A percentile compares a stretch with the other conserved stretches of the same genome.
phyloP scores from a whole-genome alignment of 768 basidiomycete species.

The Lentinula edodes region DNA sequence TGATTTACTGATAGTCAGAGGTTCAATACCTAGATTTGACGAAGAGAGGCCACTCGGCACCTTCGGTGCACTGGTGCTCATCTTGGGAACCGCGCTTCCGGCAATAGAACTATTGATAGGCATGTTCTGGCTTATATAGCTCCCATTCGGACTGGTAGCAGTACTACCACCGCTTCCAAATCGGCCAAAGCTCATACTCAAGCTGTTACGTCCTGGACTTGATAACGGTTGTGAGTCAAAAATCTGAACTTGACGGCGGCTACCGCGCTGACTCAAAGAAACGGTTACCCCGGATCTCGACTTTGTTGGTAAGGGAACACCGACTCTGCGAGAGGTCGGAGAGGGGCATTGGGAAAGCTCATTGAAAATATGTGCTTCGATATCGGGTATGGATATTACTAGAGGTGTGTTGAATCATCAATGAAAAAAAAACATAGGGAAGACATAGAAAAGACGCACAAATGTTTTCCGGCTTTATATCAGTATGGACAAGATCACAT shows the following conservation, averaged over 20 bases:
- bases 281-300: conserved; percentile 57
- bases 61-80: conserved; percentile 37
- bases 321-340: conserved; percentile 76
- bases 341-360: conserved; percentile 65
- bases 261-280: conserved; percentile 44
- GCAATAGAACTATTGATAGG: conserved; percentile 5
- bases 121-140: conserved; percentile 20
- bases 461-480: conserved; percentile 95
- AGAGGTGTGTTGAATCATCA: conserved; percentile 22
- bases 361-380: conserved; percentile 65
- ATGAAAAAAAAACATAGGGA: conserved; percentile 5
- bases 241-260: conserved; percentile 70
- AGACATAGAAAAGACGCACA: conserved; percentile 46
- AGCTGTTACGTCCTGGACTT: conserved; percentile 40
- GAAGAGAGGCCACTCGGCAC: conserved; percentile 32
- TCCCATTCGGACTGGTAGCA: conserved; percentile 24
- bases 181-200: conserved; percentile 20
- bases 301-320: conserved; percentile 67
- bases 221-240: conserved; percentile 77
- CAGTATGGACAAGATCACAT: conserved; percentile 89
- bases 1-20: conserved; percentile 6
- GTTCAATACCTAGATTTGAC: conserved; percentile 12
- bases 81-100: conserved; percentile 23
- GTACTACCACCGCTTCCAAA: conserved; percentile 11
- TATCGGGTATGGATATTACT: conserved; percentile 83